Conservation (phyloP, 2,329 filamentous ascomycete genomes). For the Microcyclospora pomicola region DNA sequence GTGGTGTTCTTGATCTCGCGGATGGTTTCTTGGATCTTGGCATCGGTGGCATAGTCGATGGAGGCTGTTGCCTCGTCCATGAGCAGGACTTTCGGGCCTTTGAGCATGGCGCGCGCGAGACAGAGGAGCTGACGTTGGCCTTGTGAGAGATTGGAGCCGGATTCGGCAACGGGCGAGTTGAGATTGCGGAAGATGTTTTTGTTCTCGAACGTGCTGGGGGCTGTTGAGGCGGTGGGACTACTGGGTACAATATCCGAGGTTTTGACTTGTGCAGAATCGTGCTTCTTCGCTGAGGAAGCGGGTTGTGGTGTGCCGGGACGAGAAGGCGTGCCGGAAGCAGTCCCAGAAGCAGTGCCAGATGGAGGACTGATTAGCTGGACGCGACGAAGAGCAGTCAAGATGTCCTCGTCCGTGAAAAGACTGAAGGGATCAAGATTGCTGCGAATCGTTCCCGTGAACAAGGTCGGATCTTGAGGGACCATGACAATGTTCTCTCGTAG, state of each 20-base stretch:
- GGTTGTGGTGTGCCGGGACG: slow-evolving; percentile 18
- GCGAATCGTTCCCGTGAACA: slow-evolving; percentile 85
- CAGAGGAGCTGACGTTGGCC: slow-evolving; percentile 91
- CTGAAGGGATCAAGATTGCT: slow-evolving; percentile 89
- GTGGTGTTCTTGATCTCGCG: slow-evolving; percentile 85
- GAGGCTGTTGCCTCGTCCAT: slow-evolving; percentile 99
- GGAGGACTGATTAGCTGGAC: slow-evolving; percentile 68
- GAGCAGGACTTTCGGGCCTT: slow-evolving; percentile 80
- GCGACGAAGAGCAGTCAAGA: slow-evolving; percentile 71
- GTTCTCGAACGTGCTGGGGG: slow-evolving; percentile 48
- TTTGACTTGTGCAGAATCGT: slow-evolving; percentile 16
- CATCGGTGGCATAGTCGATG: slow-evolving; percentile 91
- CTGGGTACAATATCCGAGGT: slow-evolving; percentile 9
- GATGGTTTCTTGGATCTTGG: slow-evolving; percentile 92
- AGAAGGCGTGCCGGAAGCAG: slow-evolving; percentile 31
- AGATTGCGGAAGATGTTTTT: slow-evolving; percentile 92
- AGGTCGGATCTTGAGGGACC: slow-evolving; percentile 89
- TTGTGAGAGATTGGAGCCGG: slow-evolving; percentile 86
- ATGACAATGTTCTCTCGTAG: slow-evolving; percentile 90
- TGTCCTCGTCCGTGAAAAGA: slow-evolving; percentile 75
- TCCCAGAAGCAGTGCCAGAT: slow-evolving; percentile 33
- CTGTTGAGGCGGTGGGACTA: slow-evolving; percentile 18
- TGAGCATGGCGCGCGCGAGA: slow-evolving; percentile 81
- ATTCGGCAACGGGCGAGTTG: slow-evolving; percentile 70
- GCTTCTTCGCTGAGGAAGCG: slow-evolving; percentile 14